phyloP scores from a whole-genome alignment of 148 eudicot species.

The Pharnaceum exiguum region DNA sequence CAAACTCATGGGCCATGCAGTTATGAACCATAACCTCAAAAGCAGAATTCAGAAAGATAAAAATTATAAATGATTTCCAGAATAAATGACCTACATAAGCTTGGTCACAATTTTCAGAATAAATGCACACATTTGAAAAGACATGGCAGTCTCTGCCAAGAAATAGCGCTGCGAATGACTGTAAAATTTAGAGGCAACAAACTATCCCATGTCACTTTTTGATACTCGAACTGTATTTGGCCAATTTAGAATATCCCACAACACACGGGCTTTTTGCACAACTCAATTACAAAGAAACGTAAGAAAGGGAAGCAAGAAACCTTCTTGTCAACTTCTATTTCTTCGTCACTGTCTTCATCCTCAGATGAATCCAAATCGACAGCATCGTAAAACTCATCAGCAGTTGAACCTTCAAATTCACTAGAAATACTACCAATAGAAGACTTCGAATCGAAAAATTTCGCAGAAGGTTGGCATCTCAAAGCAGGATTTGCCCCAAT shows the following conservation, averaged over 20 bases:
- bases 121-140: too few relatives aligned
- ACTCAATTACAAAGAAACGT: background rate
- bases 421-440: conserved; percentile 39
- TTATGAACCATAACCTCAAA: too few relatives aligned
- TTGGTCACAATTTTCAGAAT: too few relatives aligned
- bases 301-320: conserved; percentile 25
- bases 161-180: too few relatives aligned
- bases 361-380: conserved; percentile 54
- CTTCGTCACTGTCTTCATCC: conserved; percentile 56
- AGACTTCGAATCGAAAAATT: conserved; percentile 38
- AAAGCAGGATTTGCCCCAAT: conserved; percentile 72
- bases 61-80: too few relatives aligned
- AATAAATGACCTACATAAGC: too few relatives aligned
- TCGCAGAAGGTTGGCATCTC: conserved; percentile 25
- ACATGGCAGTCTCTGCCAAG: too few relatives aligned
- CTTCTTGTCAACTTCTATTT: conserved; percentile 37
- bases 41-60: too few relatives aligned
- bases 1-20: too few relatives aligned
- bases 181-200: too few relatives aligned
- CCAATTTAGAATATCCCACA: background rate
- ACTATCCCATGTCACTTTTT: too few relatives aligned
- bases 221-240: too few relatives aligned
- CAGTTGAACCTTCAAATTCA: conserved; percentile 47
- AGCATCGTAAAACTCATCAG: conserved; percentile 88
- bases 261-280: background rate